A percentile compares a stretch with the other conserved stretches of the same genome.
Conservation (phyloP, 169 alveolate species). For the Cryptosporidium bovis region DNA sequence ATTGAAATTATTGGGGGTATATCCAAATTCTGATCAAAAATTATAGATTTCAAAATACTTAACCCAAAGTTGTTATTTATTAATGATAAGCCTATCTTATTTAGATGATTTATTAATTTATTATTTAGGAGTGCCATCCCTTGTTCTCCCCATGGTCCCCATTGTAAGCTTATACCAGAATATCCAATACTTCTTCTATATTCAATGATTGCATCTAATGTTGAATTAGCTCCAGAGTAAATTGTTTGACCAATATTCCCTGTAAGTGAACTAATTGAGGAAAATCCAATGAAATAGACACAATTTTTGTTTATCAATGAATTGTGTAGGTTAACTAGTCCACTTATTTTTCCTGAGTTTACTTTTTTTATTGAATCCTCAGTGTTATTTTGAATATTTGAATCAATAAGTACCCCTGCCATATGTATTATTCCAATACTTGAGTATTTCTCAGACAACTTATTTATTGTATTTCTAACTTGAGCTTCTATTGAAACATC, state of each 20-base stretch:
- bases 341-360: conserved; percentile 31
- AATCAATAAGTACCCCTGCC: conserved; percentile 46
- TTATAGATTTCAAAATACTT: conserved; percentile 16
- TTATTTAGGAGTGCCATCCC: conserved; percentile 71
- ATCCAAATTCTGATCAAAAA: neutral
- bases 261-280: conserved; percentile 55
- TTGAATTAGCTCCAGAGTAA: conserved; percentile 67
- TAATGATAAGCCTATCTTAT: conserved; percentile 20
- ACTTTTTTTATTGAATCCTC: conserved; percentile 4
- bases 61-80: conserved; percentile 32
- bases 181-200: conserved; percentile 52
- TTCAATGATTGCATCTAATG: conserved; percentile 41
- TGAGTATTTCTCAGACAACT: conserved; percentile 9
- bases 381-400: conserved; percentile 27
- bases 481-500: conserved; percentile 17
- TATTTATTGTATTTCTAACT: neutral
- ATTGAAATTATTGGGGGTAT: conserved; percentile 19
- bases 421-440: conserved; percentile 54
- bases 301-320: conserved; percentile 38
- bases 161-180: conserved; percentile 59
- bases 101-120: conserved; percentile 3
- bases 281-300: conserved; percentile 57
- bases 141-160: conserved; percentile 76
- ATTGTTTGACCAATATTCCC: conserved; percentile 71
- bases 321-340: conserved; percentile 51